Percentiles rank a stretch among this genome's conserved stretches.
phyloP scores from a whole-genome alignment of 306 rosid genomes.

The Vachellia pachyceras region DNA sequence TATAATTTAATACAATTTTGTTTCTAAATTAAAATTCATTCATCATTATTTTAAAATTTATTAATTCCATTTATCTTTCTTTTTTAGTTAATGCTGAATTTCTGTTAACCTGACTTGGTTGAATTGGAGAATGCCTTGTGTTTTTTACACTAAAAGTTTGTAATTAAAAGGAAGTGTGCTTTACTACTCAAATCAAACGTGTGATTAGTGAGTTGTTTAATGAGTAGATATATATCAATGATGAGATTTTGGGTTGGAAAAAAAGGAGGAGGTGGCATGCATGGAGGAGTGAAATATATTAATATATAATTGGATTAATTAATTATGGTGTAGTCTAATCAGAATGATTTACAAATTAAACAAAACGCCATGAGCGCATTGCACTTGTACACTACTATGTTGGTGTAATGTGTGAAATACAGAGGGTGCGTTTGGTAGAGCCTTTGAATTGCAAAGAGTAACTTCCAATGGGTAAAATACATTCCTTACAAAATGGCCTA shows the following conservation, averaged over 20 bases:
- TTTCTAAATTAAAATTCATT: too few species aligned
- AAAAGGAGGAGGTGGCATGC: conserved; percentile 45
- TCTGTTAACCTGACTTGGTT: background rate
- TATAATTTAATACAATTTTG: too few species aligned
- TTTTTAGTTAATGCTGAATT: background rate
- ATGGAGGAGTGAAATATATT: conserved; percentile 43
- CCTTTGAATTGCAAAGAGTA: too few species aligned
- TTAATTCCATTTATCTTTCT: background rate
- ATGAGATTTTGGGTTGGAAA: background rate
- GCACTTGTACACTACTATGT: background rate
- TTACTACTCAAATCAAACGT: background rate
- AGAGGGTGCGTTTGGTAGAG: too few species aligned
- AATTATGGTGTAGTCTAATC: conserved; percentile 38
- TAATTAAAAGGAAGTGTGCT: background rate
- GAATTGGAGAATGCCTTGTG: background rate
- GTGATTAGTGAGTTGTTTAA: background rate
- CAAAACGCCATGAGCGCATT: conserved; percentile 17
- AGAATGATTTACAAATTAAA: conserved; percentile 40
- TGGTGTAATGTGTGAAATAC: background rate
- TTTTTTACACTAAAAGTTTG: too few species aligned
- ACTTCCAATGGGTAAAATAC: too few species aligned
- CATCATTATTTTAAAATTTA: too few species aligned
- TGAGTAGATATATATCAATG: background rate
- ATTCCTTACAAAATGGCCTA: too few species aligned
- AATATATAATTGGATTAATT: conserved; percentile 29